Base-by-base conservation (phyloP, 441 rosid species). In the Corymbia calophylla region DNA sequence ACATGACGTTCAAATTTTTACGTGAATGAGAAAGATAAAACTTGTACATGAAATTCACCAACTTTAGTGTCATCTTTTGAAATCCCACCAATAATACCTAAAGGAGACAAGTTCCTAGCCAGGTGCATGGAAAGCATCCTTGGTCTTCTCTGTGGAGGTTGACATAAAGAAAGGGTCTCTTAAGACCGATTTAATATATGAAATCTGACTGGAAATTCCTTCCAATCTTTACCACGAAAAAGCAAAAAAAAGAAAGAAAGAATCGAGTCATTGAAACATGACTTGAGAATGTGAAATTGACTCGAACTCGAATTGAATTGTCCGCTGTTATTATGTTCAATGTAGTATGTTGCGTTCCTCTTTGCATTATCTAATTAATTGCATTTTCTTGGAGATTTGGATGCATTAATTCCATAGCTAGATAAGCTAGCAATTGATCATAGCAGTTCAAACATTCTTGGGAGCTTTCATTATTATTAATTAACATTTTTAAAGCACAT, bases 1-100 rank as follows among this genome's bases (percentile, higher is more conserved):
- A 2, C 15, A 27, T 0, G 27, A 5, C 31, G 48, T 0, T 1
- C 47, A 3, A 0, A 23, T 17, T 31, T 4, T 6, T 31, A 9
- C 8, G 4, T 44, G 10, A 68, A 68, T 17, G 44, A 68, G 1
- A 32, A 68, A 68, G 0, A 19, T 19, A 12, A 35, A 8, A 70
- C 0, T 70, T 19, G 2, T 19, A 3, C 2, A 13, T 1, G 27
- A 35, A 39, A 32, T 35, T 21, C 0, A 35, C 10, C 16, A 8
- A 39, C 0, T 70, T 70, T 70, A 19, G 27, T 70, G 35, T 5
- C 81, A 19, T 19, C 13, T 19, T 17, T 35, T 35, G 0, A 35
- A 19, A 70, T 70, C 7, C 0, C 81, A 19, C 13, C 81, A 19
- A 19, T 39, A 35, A 19, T 10, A 70, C 15, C 5, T 18, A 19